Percentiles rank a stretch among this genome's conserved stretches.
phyloP scores from a whole-genome alignment of 441 rosid species.

The Erysimum pusillum region DNA sequence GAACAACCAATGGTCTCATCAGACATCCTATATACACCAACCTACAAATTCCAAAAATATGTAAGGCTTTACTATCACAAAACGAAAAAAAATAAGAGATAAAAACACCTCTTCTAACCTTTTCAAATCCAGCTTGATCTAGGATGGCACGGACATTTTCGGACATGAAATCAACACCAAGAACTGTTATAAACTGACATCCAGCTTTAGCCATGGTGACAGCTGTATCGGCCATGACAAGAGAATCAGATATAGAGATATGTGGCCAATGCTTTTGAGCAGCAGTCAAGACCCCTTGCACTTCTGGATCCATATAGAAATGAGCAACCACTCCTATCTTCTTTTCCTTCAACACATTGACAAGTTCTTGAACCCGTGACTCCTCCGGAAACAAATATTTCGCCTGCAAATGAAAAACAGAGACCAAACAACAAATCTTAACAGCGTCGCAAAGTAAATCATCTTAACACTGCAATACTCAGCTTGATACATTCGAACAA shows the following conservation, averaged over 20 bases:
- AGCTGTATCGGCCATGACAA: slow-evolving; percentile 97
- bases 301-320: slow-evolving; percentile 99
- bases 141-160: slow-evolving; percentile 95
- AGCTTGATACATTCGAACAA: not conserved
- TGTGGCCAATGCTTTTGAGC: slow-evolving; percentile 95
- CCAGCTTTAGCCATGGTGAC: slow-evolving; percentile 95
- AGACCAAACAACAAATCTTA: slow-evolving; percentile 41
- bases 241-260: slow-evolving; percentile 89
- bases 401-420: slow-evolving; percentile 62
- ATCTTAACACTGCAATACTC: too few species aligned
- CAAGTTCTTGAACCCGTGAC: slow-evolving; percentile 73
- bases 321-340: slow-evolving; percentile 93
- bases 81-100: not conserved
- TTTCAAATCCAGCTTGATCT: slow-evolving; percentile 89
- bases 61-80: slow-evolving; percentile 10
- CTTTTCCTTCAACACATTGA: slow-evolving; percentile 76
- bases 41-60: slow-evolving; percentile 55
- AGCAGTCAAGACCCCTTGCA: slow-evolving; percentile 94
- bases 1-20: slow-evolving; percentile 91
- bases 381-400: slow-evolving; percentile 82
- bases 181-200: slow-evolving; percentile 83
- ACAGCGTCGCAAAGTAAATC: slow-evolving; percentile 2
- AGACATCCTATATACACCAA: slow-evolving; percentile 95
- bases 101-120: slow-evolving; percentile 53
- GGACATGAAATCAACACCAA: slow-evolving; percentile 99